These are phyloP conservation scores for Lentinula aciculospora DNA, from an alignment of 768 basidiomycete species.

Conservation along the genomic window DNA sequence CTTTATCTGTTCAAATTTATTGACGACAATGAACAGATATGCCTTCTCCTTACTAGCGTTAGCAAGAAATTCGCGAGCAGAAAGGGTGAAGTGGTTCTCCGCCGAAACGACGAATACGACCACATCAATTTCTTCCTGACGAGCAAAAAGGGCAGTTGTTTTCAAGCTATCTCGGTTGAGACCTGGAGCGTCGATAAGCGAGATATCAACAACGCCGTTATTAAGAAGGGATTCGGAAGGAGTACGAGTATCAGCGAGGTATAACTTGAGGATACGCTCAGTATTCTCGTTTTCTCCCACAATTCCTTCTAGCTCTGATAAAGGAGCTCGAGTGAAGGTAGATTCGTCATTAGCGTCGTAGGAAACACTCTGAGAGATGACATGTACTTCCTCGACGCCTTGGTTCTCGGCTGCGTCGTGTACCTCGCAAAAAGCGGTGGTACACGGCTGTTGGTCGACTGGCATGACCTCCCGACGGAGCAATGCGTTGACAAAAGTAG, in stretches of 20 bases:
- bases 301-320: slow-evolving; percentile 73
- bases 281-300: slow-evolving; percentile 69
- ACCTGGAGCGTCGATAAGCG: slow-evolving; percentile 97
- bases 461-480: slow-evolving; percentile 91
- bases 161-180: slow-evolving; percentile 93
- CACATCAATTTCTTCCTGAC: slow-evolving; percentile 97
- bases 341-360: slow-evolving; percentile 71
- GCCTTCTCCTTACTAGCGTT: slow-evolving; percentile 96
- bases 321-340: slow-evolving; percentile 65
- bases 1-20: slow-evolving; percentile 93
- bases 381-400: slow-evolving; percentile 80
- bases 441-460: slow-evolving; percentile 96
- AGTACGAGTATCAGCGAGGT: slow-evolving; percentile 76
- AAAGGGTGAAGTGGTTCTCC: slow-evolving; percentile 97
- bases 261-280: slow-evolving; percentile 81
- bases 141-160: slow-evolving; percentile 92
- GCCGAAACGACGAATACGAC: slow-evolving; percentile 97
- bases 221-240: slow-evolving; percentile 82
- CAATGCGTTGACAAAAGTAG: slow-evolving; percentile 95
- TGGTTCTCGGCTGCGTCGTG: slow-evolving; percentile 81
- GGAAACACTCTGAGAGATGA: slow-evolving; percentile 59
- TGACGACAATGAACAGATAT: slow-evolving; percentile 97
- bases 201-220: slow-evolving; percentile 96
- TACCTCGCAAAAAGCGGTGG: slow-evolving; percentile 95
- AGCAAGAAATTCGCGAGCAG: slow-evolving; percentile 89